A percentile compares a stretch with the other conserved stretches of the same genome.
Evolutionary conservation across 2,329 filamentous ascomycete species (phyloP).

Genomic region (Aspergillus eucalypticola): DNA sequence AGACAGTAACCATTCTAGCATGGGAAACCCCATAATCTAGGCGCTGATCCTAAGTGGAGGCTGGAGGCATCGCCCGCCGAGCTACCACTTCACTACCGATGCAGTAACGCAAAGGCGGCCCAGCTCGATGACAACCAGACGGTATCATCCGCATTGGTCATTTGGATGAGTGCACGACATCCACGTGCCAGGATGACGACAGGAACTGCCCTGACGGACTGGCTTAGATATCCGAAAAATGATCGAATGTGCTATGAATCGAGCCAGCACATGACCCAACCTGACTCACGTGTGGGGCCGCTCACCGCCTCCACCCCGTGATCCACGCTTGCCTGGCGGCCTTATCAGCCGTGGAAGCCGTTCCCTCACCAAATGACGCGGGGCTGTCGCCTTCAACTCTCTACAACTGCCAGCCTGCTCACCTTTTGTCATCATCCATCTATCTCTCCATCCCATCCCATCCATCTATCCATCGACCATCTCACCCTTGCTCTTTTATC

Average conservation of each 20-base stretch:
- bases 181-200: slow-evolving; percentile 14
- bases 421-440: slow-evolving; percentile 33
- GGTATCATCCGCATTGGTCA: slow-evolving; percentile 13
- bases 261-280: neutral
- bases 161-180: slow-evolving; percentile 2
- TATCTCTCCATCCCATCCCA: slow-evolving; percentile 22
- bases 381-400: slow-evolving; percentile 26
- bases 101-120: neutral
- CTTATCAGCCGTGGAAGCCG: slow-evolving; percentile 21
- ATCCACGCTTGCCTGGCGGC: slow-evolving; percentile 16
- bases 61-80: slow-evolving; percentile 1
- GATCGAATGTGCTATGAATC: neutral
- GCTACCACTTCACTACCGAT: neutral
- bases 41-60: slow-evolving; percentile 22
- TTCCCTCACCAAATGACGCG: slow-evolving; percentile 27
- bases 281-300: slow-evolving; percentile 21
- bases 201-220: neutral
- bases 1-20: neutral
- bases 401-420: slow-evolving; percentile 11
- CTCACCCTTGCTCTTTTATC: slow-evolving; percentile 10
- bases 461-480: slow-evolving; percentile 18
- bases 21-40: slow-evolving; percentile 11
- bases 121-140: neutral
- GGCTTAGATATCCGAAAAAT: neutral
- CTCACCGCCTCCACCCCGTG: slow-evolving; percentile 30